A percentile compares a stretch with the other conserved stretches of the same genome.
Conservation (phyloP, 148 eudicot genomes). For the Tetragonia tetragonoides region DNA sequence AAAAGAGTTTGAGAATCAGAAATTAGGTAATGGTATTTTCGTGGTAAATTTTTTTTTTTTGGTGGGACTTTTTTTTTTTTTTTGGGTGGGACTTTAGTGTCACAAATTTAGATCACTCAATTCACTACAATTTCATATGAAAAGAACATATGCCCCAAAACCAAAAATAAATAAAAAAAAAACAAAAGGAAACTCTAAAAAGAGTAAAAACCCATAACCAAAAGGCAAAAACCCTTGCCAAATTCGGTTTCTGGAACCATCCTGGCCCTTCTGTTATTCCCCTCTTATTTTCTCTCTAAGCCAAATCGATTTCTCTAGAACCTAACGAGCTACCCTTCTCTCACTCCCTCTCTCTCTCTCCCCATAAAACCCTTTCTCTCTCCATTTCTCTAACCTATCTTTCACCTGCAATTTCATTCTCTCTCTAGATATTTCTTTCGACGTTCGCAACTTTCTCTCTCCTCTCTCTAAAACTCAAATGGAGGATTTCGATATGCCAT, state of each 20-base stretch:
- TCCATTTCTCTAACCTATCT: not conserved
- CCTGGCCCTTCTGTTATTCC: conserved; percentile 6
- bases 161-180: too few relatives aligned
- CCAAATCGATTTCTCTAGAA: conserved; percentile 43
- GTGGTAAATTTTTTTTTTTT: too few relatives aligned
- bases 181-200: too few relatives aligned
- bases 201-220: not conserved
- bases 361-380: not conserved
- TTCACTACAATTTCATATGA: too few relatives aligned
- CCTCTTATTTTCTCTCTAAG: conserved; percentile 9
- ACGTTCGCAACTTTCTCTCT: not conserved
- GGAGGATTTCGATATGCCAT: conserved; percentile 76
- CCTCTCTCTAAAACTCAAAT: conserved; percentile 25
- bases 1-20: too few relatives aligned
- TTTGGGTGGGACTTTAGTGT: too few relatives aligned
- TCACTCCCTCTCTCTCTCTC: not conserved
- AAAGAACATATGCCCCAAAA: too few relatives aligned
- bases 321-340: not conserved
- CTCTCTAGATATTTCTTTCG: conserved; percentile 6
- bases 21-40: too few relatives aligned
- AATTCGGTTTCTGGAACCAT: conserved; percentile 2
- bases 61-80: too few relatives aligned
- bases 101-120: too few relatives aligned
- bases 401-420: conserved; percentile 1
- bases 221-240: not conserved